Percentiles rank a stretch among this genome's conserved stretches.
Conservation (phyloP, 371 early-diverging fungal genomes). For the Blakeslea trispora region DNA sequence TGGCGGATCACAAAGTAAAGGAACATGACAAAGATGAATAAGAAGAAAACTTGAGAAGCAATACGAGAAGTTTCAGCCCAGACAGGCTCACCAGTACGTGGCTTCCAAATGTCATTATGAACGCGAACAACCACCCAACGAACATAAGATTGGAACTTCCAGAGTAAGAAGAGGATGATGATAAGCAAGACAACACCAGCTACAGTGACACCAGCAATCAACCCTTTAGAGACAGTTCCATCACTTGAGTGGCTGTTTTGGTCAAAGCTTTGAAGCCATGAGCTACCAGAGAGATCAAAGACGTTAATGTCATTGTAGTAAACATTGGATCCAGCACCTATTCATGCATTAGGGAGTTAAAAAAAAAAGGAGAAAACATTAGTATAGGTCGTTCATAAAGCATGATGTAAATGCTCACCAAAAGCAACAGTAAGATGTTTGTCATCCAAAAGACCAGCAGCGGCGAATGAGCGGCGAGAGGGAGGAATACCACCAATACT, state of each 20-base stretch:
- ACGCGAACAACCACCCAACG: conserved; percentile 36
- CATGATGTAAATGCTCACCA: conserved; percentile 29
- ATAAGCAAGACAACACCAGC: conserved; percentile 33
- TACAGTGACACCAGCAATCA: conserved; percentile 48
- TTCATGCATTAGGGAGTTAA: neutral
- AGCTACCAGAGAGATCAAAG: conserved; percentile 16
- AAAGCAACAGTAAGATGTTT: conserved; percentile 39
- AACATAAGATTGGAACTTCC: conserved; percentile 45
- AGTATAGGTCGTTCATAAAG: neutral
- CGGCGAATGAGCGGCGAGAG: conserved; percentile 42
- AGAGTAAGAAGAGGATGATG: conserved; percentile 42
- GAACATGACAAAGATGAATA: conserved; percentile 43
- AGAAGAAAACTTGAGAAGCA: conserved; percentile 38
- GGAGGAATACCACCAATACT: conserved; percentile 37
- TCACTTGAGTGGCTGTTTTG: conserved; percentile 4
- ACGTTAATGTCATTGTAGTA: conserved; percentile 52
- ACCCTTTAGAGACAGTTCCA: conserved; percentile 31
- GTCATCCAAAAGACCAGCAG: conserved; percentile 34
- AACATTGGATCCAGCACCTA: conserved; percentile 35
- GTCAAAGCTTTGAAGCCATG: conserved; percentile 41
- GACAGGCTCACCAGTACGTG: conserved; percentile 47
- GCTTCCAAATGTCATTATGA: conserved; percentile 49
- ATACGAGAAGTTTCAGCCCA: conserved; percentile 55
- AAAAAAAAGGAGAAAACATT: neutral
- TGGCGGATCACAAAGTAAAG: conserved; percentile 48